These are phyloP conservation scores for Mortierella sp. DNA, from an alignment of 371 early-diverging fungal species.

Conservation along the genomic window DNA sequence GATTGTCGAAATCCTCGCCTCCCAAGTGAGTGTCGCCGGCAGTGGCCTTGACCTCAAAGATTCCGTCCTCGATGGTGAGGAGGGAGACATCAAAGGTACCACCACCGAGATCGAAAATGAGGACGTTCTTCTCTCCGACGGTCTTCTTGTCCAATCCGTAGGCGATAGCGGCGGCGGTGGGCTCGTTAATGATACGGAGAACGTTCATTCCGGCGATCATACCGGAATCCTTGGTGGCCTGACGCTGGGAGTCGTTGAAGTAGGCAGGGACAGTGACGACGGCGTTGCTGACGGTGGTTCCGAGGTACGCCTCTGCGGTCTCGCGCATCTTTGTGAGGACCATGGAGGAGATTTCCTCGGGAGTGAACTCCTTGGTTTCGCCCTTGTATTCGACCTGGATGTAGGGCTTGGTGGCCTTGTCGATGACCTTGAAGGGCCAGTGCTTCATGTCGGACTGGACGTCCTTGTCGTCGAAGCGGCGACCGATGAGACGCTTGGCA, in stretches of 20 bases:
- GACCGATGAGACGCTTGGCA: slow-evolving; percentile 98
- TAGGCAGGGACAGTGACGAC: slow-evolving; percentile 99
- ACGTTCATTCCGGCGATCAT: slow-evolving; percentile 96
- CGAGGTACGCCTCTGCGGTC: slow-evolving; percentile 97
- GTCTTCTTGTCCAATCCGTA: slow-evolving; percentile 95
- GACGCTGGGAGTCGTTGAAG: slow-evolving; percentile 97
- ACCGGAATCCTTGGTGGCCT: slow-evolving; percentile 99
- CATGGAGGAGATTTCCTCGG: slow-evolving; percentile 98
- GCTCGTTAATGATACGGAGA: slow-evolving; percentile 98
- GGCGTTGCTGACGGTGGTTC: slow-evolving; percentile 90
- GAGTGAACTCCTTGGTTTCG: slow-evolving; percentile 92
- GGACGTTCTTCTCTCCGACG: slow-evolving; percentile 86
- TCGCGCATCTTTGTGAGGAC: slow-evolving; percentile 98
- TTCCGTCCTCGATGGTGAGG: slow-evolving; percentile 93
- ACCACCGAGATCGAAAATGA: slow-evolving; percentile 98
- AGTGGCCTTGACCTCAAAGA: slow-evolving; percentile 96
- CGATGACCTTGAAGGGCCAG: slow-evolving; percentile 92
- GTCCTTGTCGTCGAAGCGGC: slow-evolving; percentile 90
- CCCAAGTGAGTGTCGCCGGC: slow-evolving; percentile 99
- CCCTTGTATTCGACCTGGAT: slow-evolving; percentile 92
- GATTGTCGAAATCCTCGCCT: slow-evolving; percentile 99
- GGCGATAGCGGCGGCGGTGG: slow-evolving; percentile 98
- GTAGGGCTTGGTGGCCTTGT: slow-evolving; percentile 86
- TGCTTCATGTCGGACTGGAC: slow-evolving; percentile 96
- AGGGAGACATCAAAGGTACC: slow-evolving; percentile 99